Conservation (phyloP, 352 stramenopile genomes). For the Phytopythium oedochilum region DNA sequence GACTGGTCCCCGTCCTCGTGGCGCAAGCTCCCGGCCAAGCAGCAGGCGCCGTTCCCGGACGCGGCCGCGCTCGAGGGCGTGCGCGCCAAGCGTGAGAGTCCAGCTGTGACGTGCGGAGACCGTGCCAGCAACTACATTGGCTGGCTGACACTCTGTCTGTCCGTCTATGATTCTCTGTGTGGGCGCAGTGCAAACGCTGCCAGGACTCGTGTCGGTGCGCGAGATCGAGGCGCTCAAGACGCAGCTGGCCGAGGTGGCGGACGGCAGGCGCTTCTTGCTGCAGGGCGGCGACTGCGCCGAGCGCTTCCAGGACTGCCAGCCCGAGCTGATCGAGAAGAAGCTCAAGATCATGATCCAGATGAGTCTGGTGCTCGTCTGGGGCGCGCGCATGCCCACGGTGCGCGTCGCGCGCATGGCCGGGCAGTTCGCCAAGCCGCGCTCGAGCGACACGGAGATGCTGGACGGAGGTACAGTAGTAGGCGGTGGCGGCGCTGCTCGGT, state of each 20-base stretch:
- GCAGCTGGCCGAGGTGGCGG: conserved; percentile 91
- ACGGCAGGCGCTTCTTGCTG: conserved; percentile 96
- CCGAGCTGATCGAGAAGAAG: conserved; percentile 88
- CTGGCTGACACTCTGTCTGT: conserved; percentile 3
- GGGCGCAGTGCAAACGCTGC: conserved; percentile 63
- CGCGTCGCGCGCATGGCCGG: conserved; percentile 97
- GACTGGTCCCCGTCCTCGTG: conserved; percentile 72
- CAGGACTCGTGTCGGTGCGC: conserved; percentile 94
- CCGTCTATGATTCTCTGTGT: background rate
- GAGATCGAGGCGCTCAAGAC: conserved; percentile 92
- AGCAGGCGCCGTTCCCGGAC: conserved; percentile 78
- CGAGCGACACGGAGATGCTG: conserved; percentile 91
- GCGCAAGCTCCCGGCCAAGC: conserved; percentile 73
- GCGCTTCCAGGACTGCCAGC: conserved; percentile 92
- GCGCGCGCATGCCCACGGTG: conserved; percentile 95
- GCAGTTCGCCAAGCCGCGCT: conserved; percentile 98
- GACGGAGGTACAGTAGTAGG: conserved; percentile 60
- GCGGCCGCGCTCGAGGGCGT: conserved; percentile 59
- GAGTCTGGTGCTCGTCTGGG: conserved; percentile 97
- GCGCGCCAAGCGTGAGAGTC: conserved; percentile 74
- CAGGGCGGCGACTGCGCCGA: conserved; percentile 99
- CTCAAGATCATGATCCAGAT: conserved; percentile 97
- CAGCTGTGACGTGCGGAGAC: conserved; percentile 7
- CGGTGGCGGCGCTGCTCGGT: background rate
- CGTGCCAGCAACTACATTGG: background rate